Percentiles rank a stretch among this genome's conserved stretches.
These are phyloP conservation scores for Kodamaea leandrae DNA, from an alignment of 805 yeast genomes.

Conservation along the genomic window DNA sequence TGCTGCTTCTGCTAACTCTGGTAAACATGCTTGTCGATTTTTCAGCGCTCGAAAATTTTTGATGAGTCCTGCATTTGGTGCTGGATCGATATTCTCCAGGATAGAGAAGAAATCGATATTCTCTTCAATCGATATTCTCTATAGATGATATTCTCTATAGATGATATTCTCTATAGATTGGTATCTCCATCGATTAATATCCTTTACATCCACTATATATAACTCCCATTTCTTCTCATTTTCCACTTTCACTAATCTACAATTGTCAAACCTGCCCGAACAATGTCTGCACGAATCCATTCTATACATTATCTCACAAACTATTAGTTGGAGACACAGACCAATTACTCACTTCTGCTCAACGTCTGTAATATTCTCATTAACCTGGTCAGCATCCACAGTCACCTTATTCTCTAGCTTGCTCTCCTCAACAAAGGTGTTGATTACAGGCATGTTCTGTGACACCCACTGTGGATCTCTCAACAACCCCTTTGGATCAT, in stretches of 20 bases:
- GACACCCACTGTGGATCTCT: slow-evolving; percentile 76
- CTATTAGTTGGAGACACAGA: neutral
- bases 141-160: no score
- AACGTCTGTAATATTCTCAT: neutral
- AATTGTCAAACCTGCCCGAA: no score
- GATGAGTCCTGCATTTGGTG: neutral
- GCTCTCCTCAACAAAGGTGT: slow-evolving; percentile 16
- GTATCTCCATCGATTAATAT: neutral
- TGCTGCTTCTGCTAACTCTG: slow-evolving; percentile 6
- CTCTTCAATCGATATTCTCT: neutral
- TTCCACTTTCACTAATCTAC: neutral
- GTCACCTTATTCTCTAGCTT: neutral
- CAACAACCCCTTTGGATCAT: slow-evolving; percentile 46
- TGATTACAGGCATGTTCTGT: slow-evolving; percentile 54
- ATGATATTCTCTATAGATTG: neutral
- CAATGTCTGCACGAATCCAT: no score
- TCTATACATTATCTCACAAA: no score
- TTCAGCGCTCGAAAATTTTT: slow-evolving; percentile 4
- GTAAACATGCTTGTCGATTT: slow-evolving; percentile 8
- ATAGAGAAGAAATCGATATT: neutral
- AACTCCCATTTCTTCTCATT: neutral
- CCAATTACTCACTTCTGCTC: neutral
- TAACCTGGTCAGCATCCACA: neutral
- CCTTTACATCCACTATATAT: neutral
- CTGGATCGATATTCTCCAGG: no score